phyloP scores from a whole-genome alignment of 2,329 filamentous ascomycete species.

The Exophiala sideris region DNA sequence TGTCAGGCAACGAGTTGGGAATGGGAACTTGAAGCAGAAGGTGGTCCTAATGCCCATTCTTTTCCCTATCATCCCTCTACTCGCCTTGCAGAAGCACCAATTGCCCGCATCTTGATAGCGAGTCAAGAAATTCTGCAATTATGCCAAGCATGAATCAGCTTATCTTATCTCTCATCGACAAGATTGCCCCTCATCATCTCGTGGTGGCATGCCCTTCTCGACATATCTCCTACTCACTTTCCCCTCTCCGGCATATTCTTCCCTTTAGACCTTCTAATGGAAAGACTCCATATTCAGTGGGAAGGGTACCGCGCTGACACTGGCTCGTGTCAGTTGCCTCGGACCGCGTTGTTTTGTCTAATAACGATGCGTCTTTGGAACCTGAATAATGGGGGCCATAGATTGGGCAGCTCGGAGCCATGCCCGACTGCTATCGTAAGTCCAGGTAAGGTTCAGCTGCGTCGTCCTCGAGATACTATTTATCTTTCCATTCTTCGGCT shows the following conservation, averaged over 20 bases:
- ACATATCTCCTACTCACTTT: background rate
- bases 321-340: background rate
- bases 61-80: no score
- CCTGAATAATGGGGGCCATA: no score
- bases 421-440: no score
- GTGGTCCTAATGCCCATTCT: no score
- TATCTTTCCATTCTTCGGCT: background rate
- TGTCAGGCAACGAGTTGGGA: background rate
- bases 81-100: no score
- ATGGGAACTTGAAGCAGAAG: background rate
- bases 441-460: no score
- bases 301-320: constrained; percentile 6
- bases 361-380: background rate
- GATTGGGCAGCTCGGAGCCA: no score
- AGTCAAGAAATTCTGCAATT: constrained; percentile 4
- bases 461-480: no score
- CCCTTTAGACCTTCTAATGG: constrained; percentile 3
- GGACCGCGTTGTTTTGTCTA: constrained; percentile 12
- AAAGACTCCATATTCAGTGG: background rate
- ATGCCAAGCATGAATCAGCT: constrained; percentile 4
- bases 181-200: constrained; percentile 2
- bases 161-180: constrained; percentile 7
- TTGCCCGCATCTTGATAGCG: no score
- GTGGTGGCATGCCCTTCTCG: constrained; percentile 11
- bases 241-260: constrained; percentile 19